Evolutionary conservation across 805 yeast genomes (phyloP), one percentile per base, ranked within the genome.

Genomic region (Hagleromyces aurorensis): DNA sequence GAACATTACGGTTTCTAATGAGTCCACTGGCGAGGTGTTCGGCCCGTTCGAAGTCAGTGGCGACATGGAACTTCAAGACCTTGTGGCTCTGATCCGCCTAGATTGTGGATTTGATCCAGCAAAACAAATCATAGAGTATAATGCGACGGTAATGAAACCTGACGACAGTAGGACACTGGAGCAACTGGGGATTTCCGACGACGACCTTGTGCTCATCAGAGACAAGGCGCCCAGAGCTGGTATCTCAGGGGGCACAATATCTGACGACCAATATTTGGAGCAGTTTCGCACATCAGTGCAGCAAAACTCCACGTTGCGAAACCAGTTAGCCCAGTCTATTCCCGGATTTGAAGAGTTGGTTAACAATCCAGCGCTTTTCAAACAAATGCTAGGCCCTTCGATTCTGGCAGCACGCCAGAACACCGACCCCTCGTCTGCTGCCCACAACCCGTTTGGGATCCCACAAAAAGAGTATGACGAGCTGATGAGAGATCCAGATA

Each of bases 41-140:
- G 58, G 57, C 7, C 55, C 62, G 2, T 31, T 82, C 1, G 94
- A 85, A 30, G 67, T 84, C 4, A 69, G 83, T 4, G 70, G 61
- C 1, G 79, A 77, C 9, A 67, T 85, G 63, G 51, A 73, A 0
- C 50, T 85, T 7, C 62, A 53, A 9, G 95, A 86, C 50, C 67
- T 87, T 41, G 66, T 71, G 36, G 93, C 89, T 0, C 74, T 78
- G 40, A 48, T 86, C 7, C 78, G 77, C 37, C 73, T 78, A 1
- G 94, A 84, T 46, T 68, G 85, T 6, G 67, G 62, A 9, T 66
- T 78, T 29, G 58, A 62, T 7, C 57, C 67, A 4, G 44, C 50
- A 0, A 44, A 57, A 10, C 81, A 78, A 46, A 52, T 61, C n/a
- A 43, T 84, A 26, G 49, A 61, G 13, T 62, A 61, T 43, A 67